phyloP scores from a whole-genome alignment of 2,329 filamentous ascomycete species.

The Clarireedia monteithiana region DNA sequence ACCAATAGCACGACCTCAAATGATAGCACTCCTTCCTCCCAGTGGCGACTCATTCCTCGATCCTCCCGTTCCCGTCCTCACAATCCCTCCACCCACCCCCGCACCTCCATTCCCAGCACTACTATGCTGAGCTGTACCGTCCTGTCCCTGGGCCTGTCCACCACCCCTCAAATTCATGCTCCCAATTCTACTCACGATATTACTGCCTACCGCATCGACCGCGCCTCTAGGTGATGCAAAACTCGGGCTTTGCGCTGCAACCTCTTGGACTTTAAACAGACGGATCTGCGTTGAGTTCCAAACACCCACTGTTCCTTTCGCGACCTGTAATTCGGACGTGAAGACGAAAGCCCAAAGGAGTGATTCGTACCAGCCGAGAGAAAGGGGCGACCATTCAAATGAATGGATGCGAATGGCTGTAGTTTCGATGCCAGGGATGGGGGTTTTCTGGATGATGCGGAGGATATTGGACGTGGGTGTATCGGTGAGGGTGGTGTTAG shows the following conservation, averaged over 20 bases:
- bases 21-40: conserved; percentile 10
- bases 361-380: conserved; percentile 92
- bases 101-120: background rate
- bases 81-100: conserved; percentile 1
- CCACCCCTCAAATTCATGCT: conserved; percentile 45
- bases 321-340: conserved; percentile 78
- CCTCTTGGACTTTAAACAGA: conserved; percentile 84
- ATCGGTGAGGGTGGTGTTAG: conserved; percentile 37
- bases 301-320: conserved; percentile 79
- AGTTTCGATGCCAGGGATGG: conserved; percentile 66
- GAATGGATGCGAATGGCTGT: conserved; percentile 71
- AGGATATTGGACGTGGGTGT: conserved; percentile 39
- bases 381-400: conserved; percentile 89
- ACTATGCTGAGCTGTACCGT: background rate
- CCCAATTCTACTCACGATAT: conserved; percentile 79
- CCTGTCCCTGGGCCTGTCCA: conserved; percentile 6
- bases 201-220: conserved; percentile 87
- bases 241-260: conserved; percentile 69
- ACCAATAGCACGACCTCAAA: background rate
- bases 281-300: conserved; percentile 90
- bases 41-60: conserved; percentile 3
- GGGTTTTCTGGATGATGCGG: conserved; percentile 49
- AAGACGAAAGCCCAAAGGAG: conserved; percentile 92
- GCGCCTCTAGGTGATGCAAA: conserved; percentile 80
- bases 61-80: conserved; percentile 8